A percentile compares a stretch with the other conserved stretches of the same genome.
Evolutionary conservation across 179 eudicot genomes (phyloP).

Genomic region (Vitellaria paradoxa): DNA sequence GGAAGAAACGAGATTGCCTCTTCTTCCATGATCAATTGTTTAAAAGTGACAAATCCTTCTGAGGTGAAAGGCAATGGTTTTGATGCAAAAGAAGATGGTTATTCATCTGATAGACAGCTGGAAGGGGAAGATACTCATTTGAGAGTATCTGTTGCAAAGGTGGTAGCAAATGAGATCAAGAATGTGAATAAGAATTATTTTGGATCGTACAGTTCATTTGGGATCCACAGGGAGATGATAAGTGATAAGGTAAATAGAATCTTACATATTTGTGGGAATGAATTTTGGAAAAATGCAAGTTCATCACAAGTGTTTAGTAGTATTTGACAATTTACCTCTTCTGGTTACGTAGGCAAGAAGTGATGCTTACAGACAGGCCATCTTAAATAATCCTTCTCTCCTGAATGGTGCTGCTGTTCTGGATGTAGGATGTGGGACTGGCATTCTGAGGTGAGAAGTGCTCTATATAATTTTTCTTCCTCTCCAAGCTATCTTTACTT

Average conservation of each 20-base stretch:
- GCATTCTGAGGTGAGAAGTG: conserved; percentile 71
- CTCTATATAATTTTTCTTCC: neutral
- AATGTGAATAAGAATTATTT: conserved; percentile 73
- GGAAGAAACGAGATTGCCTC: conserved; percentile 28
- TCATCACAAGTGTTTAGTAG: neutral
- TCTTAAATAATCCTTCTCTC: conserved; percentile 76
- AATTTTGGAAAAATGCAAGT: conserved; percentile 2
- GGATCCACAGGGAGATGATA: conserved; percentile 93
- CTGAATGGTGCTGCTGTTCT: conserved; percentile 65
- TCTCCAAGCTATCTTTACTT: neutral
- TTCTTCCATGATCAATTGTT: conserved; percentile 20
- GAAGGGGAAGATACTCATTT: conserved; percentile 11
- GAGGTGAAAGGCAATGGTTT: conserved; percentile 26
- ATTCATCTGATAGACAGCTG: conserved; percentile 20
- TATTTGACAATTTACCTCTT: neutral
- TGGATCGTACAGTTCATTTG: conserved; percentile 88
- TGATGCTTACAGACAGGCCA: conserved; percentile 83
- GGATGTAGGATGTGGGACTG: conserved; percentile 98
- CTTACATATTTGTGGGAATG: conserved; percentile 3
- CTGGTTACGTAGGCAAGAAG: conserved; percentile 64
- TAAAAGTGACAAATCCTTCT: conserved; percentile 12
- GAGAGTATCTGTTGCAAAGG: conserved; percentile 33
- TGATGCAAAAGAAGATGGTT: conserved; percentile 13
- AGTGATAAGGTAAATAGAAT: conserved; percentile 75
- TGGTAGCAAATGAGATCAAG: conserved; percentile 49